These are phyloP conservation scores for Leersia perrieri DNA, from an alignment of 176 grass and related monocot genomes.

Conservation along the genomic window DNA sequence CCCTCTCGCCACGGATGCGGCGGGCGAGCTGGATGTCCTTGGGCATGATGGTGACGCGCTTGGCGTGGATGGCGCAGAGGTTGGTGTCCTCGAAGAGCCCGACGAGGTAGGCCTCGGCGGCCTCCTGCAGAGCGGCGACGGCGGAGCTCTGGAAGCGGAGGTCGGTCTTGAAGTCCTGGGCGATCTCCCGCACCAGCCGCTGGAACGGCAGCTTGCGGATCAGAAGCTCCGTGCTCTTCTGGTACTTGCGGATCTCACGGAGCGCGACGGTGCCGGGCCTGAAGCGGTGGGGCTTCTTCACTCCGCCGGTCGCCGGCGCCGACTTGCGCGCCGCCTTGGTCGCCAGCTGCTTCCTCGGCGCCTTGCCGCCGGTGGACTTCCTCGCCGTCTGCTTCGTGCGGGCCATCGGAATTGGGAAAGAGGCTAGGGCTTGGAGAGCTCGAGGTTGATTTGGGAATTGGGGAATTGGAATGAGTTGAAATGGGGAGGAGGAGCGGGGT, in stretches of 20 bases:
- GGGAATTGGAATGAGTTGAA: background rate
- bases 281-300: conserved; percentile 82
- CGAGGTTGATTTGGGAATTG: background rate
- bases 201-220: conserved; percentile 79
- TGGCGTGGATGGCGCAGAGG: conserved; percentile 75
- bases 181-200: conserved; percentile 60
- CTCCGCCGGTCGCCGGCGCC: conserved; percentile 57
- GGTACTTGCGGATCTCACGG: conserved; percentile 73
- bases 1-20: conserved; percentile 67
- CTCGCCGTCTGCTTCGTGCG: conserved; percentile 71
- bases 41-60: conserved; percentile 79
- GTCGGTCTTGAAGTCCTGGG: conserved; percentile 72
- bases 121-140: conserved; percentile 68
- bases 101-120: conserved; percentile 67
- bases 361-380: conserved; percentile 74
- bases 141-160: conserved; percentile 79
- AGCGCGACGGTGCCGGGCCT: conserved; percentile 69
- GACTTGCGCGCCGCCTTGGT: conserved; percentile 68
- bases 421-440: background rate
- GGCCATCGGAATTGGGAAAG: conserved; percentile 22
- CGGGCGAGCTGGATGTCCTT: conserved; percentile 73
- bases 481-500: rapidly evolving
- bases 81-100: conserved; percentile 78
- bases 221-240: conserved; percentile 75
- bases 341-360: conserved; percentile 61